Conservation (phyloP, 768 basidiomycete genomes). For the Tulasnella sp. region DNA sequence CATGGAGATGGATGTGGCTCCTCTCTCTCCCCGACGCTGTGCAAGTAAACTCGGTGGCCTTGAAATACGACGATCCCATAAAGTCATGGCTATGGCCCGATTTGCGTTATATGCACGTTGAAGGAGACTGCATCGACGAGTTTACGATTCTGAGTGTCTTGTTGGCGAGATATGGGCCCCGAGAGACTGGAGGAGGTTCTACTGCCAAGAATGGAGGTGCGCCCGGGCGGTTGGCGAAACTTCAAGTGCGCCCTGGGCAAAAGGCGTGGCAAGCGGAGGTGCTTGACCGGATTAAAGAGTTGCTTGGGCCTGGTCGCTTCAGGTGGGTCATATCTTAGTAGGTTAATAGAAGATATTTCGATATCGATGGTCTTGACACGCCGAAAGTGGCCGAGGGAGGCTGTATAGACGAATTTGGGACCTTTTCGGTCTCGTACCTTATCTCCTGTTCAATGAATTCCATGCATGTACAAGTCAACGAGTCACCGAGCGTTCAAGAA, state of each 20-base stretch:
- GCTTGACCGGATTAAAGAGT: background rate
- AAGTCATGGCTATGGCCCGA: background rate
- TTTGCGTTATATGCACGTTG: background rate
- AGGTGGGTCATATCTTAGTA: background rate
- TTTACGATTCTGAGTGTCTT: background rate
- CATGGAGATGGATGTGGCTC: background rate
- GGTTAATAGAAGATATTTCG: too few relatives aligned
- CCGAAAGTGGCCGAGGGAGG: too few relatives aligned
- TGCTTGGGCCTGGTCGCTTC: background rate
- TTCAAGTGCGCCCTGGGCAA: background rate
- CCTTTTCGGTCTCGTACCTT: too few relatives aligned
- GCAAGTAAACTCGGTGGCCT: background rate
- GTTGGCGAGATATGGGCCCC: background rate
- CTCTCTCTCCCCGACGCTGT: background rate
- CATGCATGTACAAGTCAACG: background rate
- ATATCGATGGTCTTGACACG: too few relatives aligned
- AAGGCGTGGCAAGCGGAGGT: background rate
- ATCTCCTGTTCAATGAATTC: too few relatives aligned
- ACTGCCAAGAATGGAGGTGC: background rate
- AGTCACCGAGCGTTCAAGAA: background rate
- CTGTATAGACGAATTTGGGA: too few relatives aligned
- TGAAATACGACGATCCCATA: too few relatives aligned
- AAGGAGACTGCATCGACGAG: background rate
- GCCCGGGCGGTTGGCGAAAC: background rate
- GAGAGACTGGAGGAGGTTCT: too few relatives aligned